Conservation (phyloP, 169 alveolate species). For the Perkinsus marinus region DNA sequence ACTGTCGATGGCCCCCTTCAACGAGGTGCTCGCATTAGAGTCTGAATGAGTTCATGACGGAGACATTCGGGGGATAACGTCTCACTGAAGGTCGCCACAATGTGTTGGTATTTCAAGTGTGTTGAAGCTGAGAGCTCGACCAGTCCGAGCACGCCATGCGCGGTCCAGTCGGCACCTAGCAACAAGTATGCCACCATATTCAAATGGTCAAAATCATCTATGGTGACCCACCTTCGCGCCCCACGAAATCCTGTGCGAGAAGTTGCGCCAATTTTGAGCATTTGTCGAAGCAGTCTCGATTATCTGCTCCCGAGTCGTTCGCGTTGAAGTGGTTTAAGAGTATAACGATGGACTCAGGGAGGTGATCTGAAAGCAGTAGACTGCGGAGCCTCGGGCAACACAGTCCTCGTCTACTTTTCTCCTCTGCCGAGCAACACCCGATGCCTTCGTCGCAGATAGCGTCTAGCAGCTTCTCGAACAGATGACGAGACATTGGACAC, state of each 20-base stretch:
- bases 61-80: background rate
- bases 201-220: background rate
- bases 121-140: background rate
- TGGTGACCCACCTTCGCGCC: background rate
- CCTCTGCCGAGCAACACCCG: background rate
- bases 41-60: background rate
- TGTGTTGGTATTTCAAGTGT: background rate
- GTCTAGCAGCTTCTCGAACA: background rate
- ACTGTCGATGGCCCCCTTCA: background rate
- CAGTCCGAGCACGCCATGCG: background rate
- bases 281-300: background rate
- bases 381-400: background rate
- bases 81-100: background rate
- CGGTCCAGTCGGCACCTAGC: background rate
- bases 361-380: background rate
- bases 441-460: background rate
- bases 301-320: background rate
- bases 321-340: background rate
- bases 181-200: background rate
- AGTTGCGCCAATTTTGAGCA: background rate
- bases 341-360: background rate
- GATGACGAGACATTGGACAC: background rate
- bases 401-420: background rate
- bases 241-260: background rate
- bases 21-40: background rate